These are phyloP conservation scores for Fraxinus americana DNA, from an alignment of 257 asterid genomes.

Conservation along the genomic window DNA sequence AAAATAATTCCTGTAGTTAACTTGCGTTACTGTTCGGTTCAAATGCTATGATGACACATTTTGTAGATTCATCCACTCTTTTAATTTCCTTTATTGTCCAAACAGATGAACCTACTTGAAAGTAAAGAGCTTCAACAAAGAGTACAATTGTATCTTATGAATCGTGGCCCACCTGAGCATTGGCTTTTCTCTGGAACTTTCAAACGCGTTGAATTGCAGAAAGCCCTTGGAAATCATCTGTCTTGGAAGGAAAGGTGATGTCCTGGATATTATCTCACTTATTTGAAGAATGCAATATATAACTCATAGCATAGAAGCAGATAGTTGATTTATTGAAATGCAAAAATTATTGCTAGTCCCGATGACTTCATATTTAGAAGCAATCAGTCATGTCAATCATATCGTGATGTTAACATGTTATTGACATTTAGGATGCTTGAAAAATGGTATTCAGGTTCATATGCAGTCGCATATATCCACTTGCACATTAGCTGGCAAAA, in stretches of 20 bases:
- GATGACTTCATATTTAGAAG: not conserved
- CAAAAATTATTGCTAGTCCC: not conserved
- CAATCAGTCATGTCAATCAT: not conserved
- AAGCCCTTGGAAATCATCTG: conserved; percentile 87
- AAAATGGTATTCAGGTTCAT: not conserved
- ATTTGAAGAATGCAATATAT: conserved; percentile 8
- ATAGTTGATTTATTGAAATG: not conserved
- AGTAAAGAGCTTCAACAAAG: conserved; percentile 95
- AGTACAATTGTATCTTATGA: conserved; percentile 67
- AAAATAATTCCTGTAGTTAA: not conserved
- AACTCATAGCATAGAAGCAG: not conserved
- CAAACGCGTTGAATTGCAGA: conserved; percentile 87
- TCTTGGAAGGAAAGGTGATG: conserved; percentile 96
- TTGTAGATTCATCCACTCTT: conserved; percentile 13
- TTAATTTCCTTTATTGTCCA: conserved; percentile 17
- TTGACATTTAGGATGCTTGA: not conserved
- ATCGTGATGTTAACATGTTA: not conserved
- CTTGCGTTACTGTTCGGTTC: conserved; percentile 1
- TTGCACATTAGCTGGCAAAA: not conserved
- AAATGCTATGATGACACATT: conserved; percentile 7
- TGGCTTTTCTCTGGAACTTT: conserved; percentile 84
- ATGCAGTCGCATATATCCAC: not conserved
- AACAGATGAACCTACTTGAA: conserved; percentile 79
- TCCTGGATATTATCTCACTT: conserved; percentile 19
- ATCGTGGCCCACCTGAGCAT: conserved; percentile 93